Evolutionary conservation across 116 monocot genomes (phyloP).

Genomic region (Dioscorea cayenensis): DNA sequence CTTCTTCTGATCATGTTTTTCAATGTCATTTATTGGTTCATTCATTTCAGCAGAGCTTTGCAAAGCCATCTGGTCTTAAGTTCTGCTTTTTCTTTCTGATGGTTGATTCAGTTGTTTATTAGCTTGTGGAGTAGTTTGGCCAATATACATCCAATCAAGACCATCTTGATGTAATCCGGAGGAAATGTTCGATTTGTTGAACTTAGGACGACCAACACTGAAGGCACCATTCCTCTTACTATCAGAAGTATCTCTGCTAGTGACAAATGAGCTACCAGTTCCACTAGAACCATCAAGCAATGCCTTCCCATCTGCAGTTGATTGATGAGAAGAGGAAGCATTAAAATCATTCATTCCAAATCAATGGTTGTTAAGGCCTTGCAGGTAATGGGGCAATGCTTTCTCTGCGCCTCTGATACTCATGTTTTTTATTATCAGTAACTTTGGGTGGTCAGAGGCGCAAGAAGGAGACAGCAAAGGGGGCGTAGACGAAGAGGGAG

Average conservation of each 20-base stretch:
- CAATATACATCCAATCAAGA: conserved; percentile 10
- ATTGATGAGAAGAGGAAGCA: conserved; percentile 31
- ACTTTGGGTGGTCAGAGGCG: no score
- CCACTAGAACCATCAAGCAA: conserved; percentile 19
- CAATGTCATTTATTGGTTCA: conserved; percentile 26
- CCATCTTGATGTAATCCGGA: conserved; percentile 16
- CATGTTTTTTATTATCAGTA: conserved; percentile 44
- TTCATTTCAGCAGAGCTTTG: conserved; percentile 16
- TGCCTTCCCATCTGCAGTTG: conserved; percentile 24
- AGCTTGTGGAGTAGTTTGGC: conserved; percentile 14
- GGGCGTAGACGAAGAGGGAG: no score
- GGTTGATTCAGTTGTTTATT: conserved; percentile 24
- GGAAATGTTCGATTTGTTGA: conserved; percentile 17
- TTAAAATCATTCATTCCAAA: conserved; percentile 62
- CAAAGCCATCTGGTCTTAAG: conserved; percentile 5
- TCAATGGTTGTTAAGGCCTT: conserved; percentile 69
- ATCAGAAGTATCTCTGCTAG: conserved; percentile 10
- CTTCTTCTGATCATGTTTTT: conserved; percentile 40
- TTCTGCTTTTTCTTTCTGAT: conserved; percentile 22
- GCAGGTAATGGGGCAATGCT: conserved; percentile 56
- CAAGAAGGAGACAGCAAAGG: no score
- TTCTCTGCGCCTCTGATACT: conserved; percentile 58
- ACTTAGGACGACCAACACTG: conserved; percentile 5
- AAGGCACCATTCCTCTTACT: conserved; percentile 8
- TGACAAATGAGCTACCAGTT: conserved; percentile 13